Evolutionary conservation across 306 rosid genomes (phyloP), one percentile per base, ranked within the genome.

Genomic region (Alnus glutinosa): DNA sequence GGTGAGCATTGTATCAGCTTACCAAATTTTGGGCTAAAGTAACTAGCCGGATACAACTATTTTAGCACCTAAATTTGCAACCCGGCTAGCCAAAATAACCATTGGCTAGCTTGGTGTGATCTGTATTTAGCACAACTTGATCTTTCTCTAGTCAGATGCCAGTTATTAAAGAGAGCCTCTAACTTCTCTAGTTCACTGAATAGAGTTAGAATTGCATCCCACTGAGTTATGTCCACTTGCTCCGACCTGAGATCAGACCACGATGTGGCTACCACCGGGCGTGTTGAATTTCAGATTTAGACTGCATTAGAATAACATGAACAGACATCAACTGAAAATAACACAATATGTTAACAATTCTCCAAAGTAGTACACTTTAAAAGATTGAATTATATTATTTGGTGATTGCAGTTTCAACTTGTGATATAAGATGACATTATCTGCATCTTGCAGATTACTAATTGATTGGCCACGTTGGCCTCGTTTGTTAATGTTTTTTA

Each of bases 291-390:
- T 67, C 51, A 42, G 72, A 30, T 67, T 67, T 67, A 14, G 72
- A 67, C 72, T 2, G 51, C 50, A 42, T 67, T 67, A 67, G 51
- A 67, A 67, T 39, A 67, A 37, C 71, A 39, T 16, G 50, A 67
- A 18, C 23, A 37, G 30, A 18, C 49, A 67, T 67, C 50, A 18
- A 51, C 34, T 18, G 13, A 16, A 39, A 42, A 67, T 67, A 42
- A 9, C 12, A 67, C 50, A 42, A 67, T 9, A 64, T 36, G 34
- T 14, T 0, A 42, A 39, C 39, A 67, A 67, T 67, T 37, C 49
- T 16, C 51, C 3, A 4, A 42, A 67, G 3, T 39, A 67, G 2
- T 18, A 42, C 7, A 18, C 9, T 34, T 67, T 3, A 42, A 39
- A 67, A 18, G 72, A 30, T 44, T 67, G 30, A 9, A 39, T 19